Evolutionary conservation across 1,284 basidiomycete genomes (phyloP), one percentile per base, ranked within the genome.

Genomic region (Pseudozyma flocculosa): DNA sequence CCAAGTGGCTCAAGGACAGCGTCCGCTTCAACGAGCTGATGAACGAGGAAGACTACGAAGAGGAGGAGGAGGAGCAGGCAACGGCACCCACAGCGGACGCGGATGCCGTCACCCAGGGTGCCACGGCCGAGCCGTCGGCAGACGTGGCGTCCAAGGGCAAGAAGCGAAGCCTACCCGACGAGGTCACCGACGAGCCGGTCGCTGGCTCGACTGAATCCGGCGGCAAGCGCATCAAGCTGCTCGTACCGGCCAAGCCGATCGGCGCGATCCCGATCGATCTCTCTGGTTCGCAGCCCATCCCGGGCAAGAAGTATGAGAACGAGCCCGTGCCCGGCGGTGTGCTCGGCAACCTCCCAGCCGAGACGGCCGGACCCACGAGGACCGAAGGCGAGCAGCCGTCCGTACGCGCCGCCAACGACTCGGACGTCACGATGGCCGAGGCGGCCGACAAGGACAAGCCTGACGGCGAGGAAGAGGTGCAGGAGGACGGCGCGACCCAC

Each of bases 401-500:
- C 3, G 66, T 70, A 15, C 47, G 60, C 15, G 48, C 66, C 18
- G 59, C 72, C 51, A 55, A 50, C 40, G 56, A 70, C 40, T 58
- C 58, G 36, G 78, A 78, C 53, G 60, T 67, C 15, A 53, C 60
- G 30, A 70, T 74, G 73, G 44, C 56, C 39, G 63, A 73, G 47
- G 58, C 29, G 17, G 22, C 46, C 36, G 32, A 62, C 36, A 55
- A 73, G 53, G 52, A 59, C 29, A 54, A 63, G 26, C 85, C 87
- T 50, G 87, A 88, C 63, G 85, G 85, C 64, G 86, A 87, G 73
- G 86, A 86, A 13, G 88, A 89, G 40, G 53, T 54, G 59, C 51
- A 46, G 23, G 62, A 54, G n/a, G 59, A 65, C 26, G 59, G 44
- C 37, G 44, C 54, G 23, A 34, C 63, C 23, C 59, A 57, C 34